Evolutionary conservation across 495 filamentous ascomycete genomes (phyloP).

Genomic region (Oidiodendron maius): DNA sequence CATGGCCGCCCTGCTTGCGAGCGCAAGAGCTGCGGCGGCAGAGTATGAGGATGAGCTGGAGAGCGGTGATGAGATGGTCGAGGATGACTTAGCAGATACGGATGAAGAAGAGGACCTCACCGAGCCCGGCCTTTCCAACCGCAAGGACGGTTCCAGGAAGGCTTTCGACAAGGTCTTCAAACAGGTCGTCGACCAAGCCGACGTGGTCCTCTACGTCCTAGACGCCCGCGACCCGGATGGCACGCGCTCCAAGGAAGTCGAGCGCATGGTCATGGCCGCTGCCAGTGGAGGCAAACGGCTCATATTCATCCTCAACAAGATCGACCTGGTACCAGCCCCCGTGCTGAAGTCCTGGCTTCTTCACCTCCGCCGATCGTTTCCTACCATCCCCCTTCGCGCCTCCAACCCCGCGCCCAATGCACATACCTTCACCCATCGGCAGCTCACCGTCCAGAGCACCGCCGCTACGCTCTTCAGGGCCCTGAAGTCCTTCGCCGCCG

Average conservation of each 20-base stretch:
- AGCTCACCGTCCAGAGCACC: conserved; percentile 80
- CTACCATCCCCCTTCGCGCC: conserved; percentile 85
- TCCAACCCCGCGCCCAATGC: conserved; percentile 79
- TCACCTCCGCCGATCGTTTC: conserved; percentile 85
- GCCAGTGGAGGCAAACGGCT: conserved; percentile 78
- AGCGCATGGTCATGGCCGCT: conserved; percentile 81
- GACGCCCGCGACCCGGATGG: conserved; percentile 91
- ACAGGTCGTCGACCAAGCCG: conserved; percentile 80
- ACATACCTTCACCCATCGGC: conserved; percentile 86
- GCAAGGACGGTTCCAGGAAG: conserved; percentile 70
- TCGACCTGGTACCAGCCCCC: conserved; percentile 78
- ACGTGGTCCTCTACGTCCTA: conserved; percentile 91
- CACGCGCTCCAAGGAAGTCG: conserved; percentile 84
- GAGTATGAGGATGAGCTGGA: conserved; percentile 67
- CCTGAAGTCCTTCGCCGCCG: conserved; percentile 83
- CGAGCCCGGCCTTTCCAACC: conserved; percentile 29
- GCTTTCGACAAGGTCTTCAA: conserved; percentile 96
- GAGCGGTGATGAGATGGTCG: conserved; percentile 44
- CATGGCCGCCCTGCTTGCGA: conserved; percentile 91
- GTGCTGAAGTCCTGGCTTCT: conserved; percentile 80
- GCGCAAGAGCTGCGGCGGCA: conserved; percentile 76
- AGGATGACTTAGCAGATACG: conserved; percentile 51
- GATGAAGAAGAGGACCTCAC: conserved; percentile 36
- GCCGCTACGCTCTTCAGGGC: conserved; percentile 83
- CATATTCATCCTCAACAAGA: conserved; percentile 95